Conservation (phyloP, 768 basidiomycete genomes). For the Rhodocollybia butyracea region DNA sequence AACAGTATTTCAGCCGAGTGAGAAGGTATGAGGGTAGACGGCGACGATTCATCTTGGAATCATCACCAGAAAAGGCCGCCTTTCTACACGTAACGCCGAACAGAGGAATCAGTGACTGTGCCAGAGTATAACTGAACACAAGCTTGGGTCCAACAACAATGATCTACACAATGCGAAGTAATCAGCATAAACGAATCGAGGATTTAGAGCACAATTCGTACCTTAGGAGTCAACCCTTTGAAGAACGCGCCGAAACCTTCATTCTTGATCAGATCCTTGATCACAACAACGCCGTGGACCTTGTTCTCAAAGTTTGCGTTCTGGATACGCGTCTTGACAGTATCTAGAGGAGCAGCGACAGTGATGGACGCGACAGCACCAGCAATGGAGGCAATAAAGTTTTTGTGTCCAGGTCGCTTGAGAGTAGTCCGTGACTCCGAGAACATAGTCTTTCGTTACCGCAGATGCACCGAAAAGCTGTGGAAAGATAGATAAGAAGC, state of each 20-base stretch:
- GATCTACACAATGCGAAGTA: constrained; percentile 47
- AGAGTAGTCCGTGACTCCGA: constrained; percentile 86
- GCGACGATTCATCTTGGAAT: no score
- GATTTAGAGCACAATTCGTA: constrained; percentile 28
- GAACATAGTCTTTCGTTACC: constrained; percentile 88
- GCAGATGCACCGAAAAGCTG: constrained; percentile 98
- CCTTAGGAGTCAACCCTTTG: constrained; percentile 97
- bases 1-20: background rate
- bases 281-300: constrained; percentile 73
- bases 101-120: constrained; percentile 91
- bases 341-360: constrained; percentile 93
- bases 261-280: constrained; percentile 81
- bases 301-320: constrained; percentile 95
- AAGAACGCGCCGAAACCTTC: constrained; percentile 87
- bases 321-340: constrained; percentile 96
- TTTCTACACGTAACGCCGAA: constrained; percentile 79
- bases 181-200: constrained; percentile 27
- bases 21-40: background rate
- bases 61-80: background rate
- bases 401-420: constrained; percentile 96
- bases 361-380: constrained; percentile 96
- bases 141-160: constrained; percentile 96
- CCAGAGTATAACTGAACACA: constrained; percentile 96
- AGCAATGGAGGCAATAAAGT: constrained; percentile 92
- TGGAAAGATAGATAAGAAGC: background rate